Evolutionary conservation across 106 monocot genomes (phyloP).

Genomic region (Apostasia ramifera): DNA sequence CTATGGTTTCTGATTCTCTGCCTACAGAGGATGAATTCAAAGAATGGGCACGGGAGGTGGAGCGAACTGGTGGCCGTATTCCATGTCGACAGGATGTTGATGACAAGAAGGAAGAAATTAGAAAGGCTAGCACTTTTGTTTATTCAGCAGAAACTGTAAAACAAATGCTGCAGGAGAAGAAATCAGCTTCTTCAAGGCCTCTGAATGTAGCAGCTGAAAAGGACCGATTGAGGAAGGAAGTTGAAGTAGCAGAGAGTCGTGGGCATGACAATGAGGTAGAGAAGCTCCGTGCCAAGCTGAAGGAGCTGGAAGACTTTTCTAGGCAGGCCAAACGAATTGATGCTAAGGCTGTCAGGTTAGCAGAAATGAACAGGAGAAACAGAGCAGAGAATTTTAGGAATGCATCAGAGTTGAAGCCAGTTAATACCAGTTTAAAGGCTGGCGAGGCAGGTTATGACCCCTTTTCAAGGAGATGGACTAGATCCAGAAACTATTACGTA

Average conservation of each 20-base stretch:
- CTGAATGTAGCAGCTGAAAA: conserved; percentile 88
- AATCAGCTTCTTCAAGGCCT: conserved; percentile 57
- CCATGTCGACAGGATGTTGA: conserved; percentile 40
- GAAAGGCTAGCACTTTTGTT: conserved; percentile 53
- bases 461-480: conserved; percentile 93
- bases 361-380: conserved; percentile 89
- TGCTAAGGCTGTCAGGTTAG: conserved; percentile 70
- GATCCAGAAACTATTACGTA: conserved; percentile 81
- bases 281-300: conserved; percentile 44
- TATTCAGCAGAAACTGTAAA: conserved; percentile 86
- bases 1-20: conserved; percentile 67
- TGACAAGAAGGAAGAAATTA: conserved; percentile 63
- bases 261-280: conserved; percentile 60
- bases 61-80: conserved; percentile 41
- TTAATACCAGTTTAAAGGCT: conserved; percentile 66
- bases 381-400: conserved; percentile 90
- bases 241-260: conserved; percentile 45
- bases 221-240: conserved; percentile 74
- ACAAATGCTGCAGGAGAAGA: conserved; percentile 91
- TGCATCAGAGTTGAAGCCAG: conserved; percentile 75
- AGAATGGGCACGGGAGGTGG: conserved; percentile 51
- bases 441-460: conserved; percentile 96
- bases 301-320: conserved; percentile 45
- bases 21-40: conserved; percentile 64
- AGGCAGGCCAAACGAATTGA: conserved; percentile 38